Conservation (phyloP, 331 rosid species). For the Arachis monticola region DNA sequence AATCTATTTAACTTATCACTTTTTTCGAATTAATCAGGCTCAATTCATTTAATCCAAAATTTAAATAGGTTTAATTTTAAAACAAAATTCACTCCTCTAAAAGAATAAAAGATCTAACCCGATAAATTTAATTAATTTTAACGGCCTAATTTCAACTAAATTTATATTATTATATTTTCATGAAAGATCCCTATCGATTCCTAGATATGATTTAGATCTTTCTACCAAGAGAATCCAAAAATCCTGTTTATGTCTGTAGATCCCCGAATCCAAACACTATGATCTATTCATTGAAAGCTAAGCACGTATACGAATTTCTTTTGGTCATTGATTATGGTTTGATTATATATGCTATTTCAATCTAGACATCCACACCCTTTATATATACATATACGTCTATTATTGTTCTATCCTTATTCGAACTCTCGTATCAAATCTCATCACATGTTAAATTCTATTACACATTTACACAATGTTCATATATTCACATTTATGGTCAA, state of each 20-base stretch:
- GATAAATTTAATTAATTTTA: too few species aligned
- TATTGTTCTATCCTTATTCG: background rate
- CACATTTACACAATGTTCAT: background rate
- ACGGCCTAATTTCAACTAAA: background rate
- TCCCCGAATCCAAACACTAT: constrained; percentile 48
- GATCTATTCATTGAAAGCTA: constrained; percentile 31
- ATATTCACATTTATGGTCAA: too few species aligned
- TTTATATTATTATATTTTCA: constrained; percentile 36
- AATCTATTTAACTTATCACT: too few species aligned
- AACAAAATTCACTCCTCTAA: too few species aligned
- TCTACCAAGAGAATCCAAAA: constrained; percentile 31
- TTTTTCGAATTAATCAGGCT: too few species aligned
- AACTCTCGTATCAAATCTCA: background rate
- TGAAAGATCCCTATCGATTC: constrained; percentile 17
- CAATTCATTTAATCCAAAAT: too few species aligned
- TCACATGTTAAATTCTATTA: background rate
- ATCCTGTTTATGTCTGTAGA: constrained; percentile 34
- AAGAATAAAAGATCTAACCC: too few species aligned
- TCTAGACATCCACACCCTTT: constrained; percentile 11
- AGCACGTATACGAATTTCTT: constrained; percentile 32
- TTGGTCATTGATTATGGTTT: constrained; percentile 14
- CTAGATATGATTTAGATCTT: constrained; percentile 35
- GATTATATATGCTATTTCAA: constrained; percentile 26
- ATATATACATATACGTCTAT: background rate
- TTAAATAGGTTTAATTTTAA: too few species aligned